Evolutionary conservation across 176 grass and related monocot genomes (phyloP), one percentile per base, ranked within the genome.

Genomic region (Triticum timopheevii): DNA sequence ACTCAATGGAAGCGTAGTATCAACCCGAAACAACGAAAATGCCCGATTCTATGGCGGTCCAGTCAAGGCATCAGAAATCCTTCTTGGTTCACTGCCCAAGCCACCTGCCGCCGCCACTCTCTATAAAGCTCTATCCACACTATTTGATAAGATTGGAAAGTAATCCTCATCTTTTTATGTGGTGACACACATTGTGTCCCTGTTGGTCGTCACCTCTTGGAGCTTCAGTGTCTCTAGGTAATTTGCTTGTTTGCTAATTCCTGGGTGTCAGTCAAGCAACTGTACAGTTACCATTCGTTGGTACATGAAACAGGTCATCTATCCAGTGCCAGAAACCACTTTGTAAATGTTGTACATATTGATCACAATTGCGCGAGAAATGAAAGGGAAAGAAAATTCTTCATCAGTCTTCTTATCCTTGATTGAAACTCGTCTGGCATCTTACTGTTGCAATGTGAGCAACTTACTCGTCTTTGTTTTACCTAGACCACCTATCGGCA

Each of bases 61-160:
- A 8, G 62, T 94, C 28, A 91, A 91, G 76, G 92, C 92, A 77
- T 87, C 80, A n/a, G 94, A 99, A 30, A 99, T 99, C 59, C 97
- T 99, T 79, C 82, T 99, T 19, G 97, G 94, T 6, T 90, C 97
- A 6, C 15, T 94, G 72, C 72, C 84, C 50, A 87, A 73, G 28
- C 97, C 94, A 10, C 92, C 88, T 54, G 94, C 94, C 39, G 97
- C 90, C 0, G 72, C 86, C 19, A 73, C 90, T 85, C 92, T 98
- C 61, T 98, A 96, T 58, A 84, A 79, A 72, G 89, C 94, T 76
- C 83, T 96, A 23, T 91, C 86, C 8, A 67, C 84, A 67, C 77
- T 93, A 17, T 94, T 91, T 63, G 88, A 88, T 19, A 93, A 90
- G 86, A 84, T 95, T 1, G n/a, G 88, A 71, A 93, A 82, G 17